phyloP scores from a whole-genome alignment of 1,284 basidiomycete species.

The Sutorius eximius region DNA sequence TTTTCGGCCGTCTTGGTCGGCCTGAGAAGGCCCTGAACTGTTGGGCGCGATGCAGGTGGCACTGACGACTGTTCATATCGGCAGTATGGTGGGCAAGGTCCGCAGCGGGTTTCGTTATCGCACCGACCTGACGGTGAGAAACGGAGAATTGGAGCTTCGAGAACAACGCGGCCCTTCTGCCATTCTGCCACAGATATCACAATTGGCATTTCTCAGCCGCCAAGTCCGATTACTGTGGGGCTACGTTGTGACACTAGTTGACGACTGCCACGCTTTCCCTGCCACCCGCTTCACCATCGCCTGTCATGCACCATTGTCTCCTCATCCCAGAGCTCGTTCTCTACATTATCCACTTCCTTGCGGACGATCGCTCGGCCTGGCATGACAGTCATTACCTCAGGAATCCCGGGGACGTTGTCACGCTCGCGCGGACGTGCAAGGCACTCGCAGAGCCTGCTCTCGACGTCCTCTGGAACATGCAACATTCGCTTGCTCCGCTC shows the following conservation, averaged over 20 bases:
- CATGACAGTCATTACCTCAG: slow-evolving; percentile 21
- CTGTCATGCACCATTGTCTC: slow-evolving; percentile 30
- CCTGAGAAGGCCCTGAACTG: background rate
- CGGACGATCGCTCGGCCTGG: slow-evolving; percentile 22
- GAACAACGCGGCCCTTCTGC: background rate
- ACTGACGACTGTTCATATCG: background rate
- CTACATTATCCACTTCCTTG: slow-evolving; percentile 27
- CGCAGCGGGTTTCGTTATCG: slow-evolving; percentile 7
- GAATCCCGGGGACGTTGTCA: slow-evolving; percentile 28
- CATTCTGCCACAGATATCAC: background rate
- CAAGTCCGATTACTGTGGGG: background rate
- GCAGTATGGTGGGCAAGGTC: background rate
- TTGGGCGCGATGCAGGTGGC: background rate
- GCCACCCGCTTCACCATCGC: background rate
- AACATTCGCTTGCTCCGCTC: slow-evolving; percentile 31
- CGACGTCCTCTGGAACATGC: slow-evolving; percentile 33
- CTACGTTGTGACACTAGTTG: slow-evolving; percentile 1
- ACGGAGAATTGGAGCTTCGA: slow-evolving; percentile 6
- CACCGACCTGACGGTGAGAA: slow-evolving; percentile 16
- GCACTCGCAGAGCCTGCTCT: slow-evolving; percentile 30
- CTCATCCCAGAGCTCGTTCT: slow-evolving; percentile 28
- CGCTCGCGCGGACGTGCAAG: slow-evolving; percentile 31
- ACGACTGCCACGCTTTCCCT: background rate
- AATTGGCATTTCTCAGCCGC: slow-evolving; percentile 3
- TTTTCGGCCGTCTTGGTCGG: background rate